phyloP scores from a whole-genome alignment of 495 filamentous ascomycete species.

The Pseudotulostoma volvatum region DNA sequence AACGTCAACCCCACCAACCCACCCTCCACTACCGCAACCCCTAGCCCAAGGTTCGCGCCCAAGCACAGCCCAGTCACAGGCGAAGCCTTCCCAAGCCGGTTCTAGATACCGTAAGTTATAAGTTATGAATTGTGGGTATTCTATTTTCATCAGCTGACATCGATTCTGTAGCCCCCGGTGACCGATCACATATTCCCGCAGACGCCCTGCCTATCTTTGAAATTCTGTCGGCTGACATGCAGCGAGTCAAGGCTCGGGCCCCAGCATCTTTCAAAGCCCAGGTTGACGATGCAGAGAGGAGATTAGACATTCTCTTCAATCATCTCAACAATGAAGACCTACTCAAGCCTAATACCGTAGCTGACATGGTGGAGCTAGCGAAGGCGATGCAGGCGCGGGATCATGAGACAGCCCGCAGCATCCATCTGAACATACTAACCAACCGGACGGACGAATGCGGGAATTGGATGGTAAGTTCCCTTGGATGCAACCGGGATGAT shows the following conservation, averaged over 20 bases:
- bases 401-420: slow-evolving; percentile 53
- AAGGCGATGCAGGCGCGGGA: slow-evolving; percentile 51
- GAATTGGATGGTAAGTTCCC: slow-evolving; percentile 78
- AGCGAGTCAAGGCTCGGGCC: slow-evolving; percentile 67
- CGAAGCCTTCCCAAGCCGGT: slow-evolving; percentile 28
- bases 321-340: slow-evolving; percentile 92
- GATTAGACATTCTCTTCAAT: slow-evolving; percentile 81
- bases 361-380: slow-evolving; percentile 49
- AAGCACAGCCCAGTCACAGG: slow-evolving; percentile 33
- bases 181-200: slow-evolving; percentile 76
- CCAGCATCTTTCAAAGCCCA: slow-evolving; percentile 67
- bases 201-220: slow-evolving; percentile 62
- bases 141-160: slow-evolving; percentile 6
- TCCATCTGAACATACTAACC: slow-evolving; percentile 70
- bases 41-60: slow-evolving; percentile 30
- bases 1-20: slow-evolving; percentile 20
- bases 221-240: slow-evolving; percentile 68
- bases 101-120: slow-evolving; percentile 57
- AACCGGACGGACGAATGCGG: slow-evolving; percentile 74
- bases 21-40: slow-evolving; percentile 33
- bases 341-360: slow-evolving; percentile 64
- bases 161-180: slow-evolving; percentile 45
- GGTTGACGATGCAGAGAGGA: slow-evolving; percentile 83
- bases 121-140: not conserved
- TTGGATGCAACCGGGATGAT: not conserved